Conservation (phyloP, 306 rosid species). For the Lathyrus tuberosus region DNA sequence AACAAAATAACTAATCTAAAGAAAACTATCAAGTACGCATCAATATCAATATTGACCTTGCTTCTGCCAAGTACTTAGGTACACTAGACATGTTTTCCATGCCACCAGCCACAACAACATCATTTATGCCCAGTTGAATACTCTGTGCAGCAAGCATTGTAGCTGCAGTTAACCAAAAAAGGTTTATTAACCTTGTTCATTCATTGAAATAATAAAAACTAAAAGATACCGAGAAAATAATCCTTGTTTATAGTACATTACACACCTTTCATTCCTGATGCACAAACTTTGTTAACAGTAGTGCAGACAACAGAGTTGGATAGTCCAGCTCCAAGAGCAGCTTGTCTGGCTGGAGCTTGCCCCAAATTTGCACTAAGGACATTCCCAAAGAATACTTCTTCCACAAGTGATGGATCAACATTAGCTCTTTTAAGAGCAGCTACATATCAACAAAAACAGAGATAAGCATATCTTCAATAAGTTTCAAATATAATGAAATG, state of each 20-base stretch:
- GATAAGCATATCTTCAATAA: slow-evolving; percentile 5
- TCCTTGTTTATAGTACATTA: background rate
- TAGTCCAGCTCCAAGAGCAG: slow-evolving; percentile 96
- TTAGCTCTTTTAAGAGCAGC: slow-evolving; percentile 95
- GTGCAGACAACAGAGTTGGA: slow-evolving; percentile 82
- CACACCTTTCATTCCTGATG: slow-evolving; percentile 96
- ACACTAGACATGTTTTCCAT: slow-evolving; percentile 98
- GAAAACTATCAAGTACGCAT: slow-evolving; percentile 24
- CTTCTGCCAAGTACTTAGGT: slow-evolving; percentile 94
- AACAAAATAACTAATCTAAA: slow-evolving; percentile 25
- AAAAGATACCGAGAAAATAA: slow-evolving; percentile 2
- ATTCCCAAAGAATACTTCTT: slow-evolving; percentile 93
- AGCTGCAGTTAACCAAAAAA: slow-evolving; percentile 59
- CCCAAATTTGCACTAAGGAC: slow-evolving; percentile 98
- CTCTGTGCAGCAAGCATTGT: slow-evolving; percentile 97
- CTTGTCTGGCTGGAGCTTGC: slow-evolving; percentile 99
- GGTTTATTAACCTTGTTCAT: background rate
- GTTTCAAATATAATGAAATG: slow-evolving; percentile 3
- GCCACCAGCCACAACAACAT: slow-evolving; percentile 98
- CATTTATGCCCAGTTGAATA: slow-evolving; percentile 92
- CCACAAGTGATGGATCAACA: slow-evolving; percentile 82
- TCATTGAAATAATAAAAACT: background rate
- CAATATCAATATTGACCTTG: slow-evolving; percentile 61
- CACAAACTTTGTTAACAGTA: slow-evolving; percentile 96
- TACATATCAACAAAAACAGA: slow-evolving; percentile 39